phyloP scores from a whole-genome alignment of 768 basidiomycete species.

The Naematelia aurantialba region DNA sequence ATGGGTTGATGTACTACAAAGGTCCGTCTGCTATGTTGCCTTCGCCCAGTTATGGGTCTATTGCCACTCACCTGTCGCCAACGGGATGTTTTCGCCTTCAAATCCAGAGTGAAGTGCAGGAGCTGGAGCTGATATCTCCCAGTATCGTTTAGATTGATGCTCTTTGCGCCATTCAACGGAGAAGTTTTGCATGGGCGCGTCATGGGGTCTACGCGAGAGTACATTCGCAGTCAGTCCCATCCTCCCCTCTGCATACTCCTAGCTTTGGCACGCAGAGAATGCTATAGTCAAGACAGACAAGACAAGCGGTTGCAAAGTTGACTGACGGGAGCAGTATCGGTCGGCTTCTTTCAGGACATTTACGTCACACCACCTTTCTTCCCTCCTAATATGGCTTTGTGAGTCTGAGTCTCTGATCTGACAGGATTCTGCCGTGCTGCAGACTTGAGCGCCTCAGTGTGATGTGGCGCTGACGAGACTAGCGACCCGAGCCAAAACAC shows the following conservation, averaged over 20 bases:
- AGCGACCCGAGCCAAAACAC: conserved; percentile 48
- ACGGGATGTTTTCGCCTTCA: too few relatives aligned
- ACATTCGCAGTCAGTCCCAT: conserved; percentile 67
- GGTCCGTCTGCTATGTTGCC: conserved; percentile 53
- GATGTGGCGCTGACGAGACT: background rate
- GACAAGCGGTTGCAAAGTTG: background rate
- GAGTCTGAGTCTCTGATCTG: conserved; percentile 17
- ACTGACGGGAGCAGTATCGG: conserved; percentile 62
- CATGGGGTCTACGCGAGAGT: conserved; percentile 77
- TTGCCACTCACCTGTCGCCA: too few relatives aligned
- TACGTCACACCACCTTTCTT: conserved; percentile 75
- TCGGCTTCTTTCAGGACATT: conserved; percentile 93
- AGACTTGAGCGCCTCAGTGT: too few relatives aligned
- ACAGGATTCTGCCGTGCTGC: background rate
- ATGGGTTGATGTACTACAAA: conserved; percentile 92
- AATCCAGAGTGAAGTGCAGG: too few relatives aligned
- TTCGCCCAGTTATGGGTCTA: too few relatives aligned
- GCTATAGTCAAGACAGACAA: background rate
- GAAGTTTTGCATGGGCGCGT: conserved; percentile 89
- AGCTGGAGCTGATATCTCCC: background rate
- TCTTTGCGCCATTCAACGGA: conserved; percentile 84
- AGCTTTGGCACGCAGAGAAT: background rate
- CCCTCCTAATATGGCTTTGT: conserved; percentile 62
- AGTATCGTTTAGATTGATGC: conserved; percentile 85
- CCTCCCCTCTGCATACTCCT: background rate